Evolutionary conservation across 1,284 basidiomycete species (phyloP), one percentile per base, ranked within the genome.

Genomic region (Papiliotrema flavescens): DNA sequence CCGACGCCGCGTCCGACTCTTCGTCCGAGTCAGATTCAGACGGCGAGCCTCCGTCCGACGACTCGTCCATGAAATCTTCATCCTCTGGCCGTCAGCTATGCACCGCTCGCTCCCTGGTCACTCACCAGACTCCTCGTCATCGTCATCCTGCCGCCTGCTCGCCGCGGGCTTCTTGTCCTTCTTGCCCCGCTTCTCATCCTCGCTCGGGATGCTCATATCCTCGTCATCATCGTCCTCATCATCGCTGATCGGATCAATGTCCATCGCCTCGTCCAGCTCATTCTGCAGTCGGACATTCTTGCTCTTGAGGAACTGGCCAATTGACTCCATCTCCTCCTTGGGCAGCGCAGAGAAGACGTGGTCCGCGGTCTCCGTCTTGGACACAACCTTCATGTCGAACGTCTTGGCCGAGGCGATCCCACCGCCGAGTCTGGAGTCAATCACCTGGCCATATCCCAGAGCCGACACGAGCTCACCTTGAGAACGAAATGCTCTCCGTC

Each of bases 251-350:
- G 78, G 87, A 24, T 85, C 86, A 56, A 88, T 79, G 34, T 75
- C 74, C 69, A 87, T 78, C 50, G 89, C 87, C 68, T 97, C 95
- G 11, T 91, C 87, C 83, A 96, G 93, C 83, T 97, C 93, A 76
- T 94, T 97, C 84, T 98, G 96, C 59, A 96, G 84, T 65, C 87
- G 84, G 62, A 98, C 84, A 76, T 94, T 95, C 81, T 96, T 95
- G 49, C 88, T 86, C 64, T 85, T 85, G 61, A 99, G 79, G 77
- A 90, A 97, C 24, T 82, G 80, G 66, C 92, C 90, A 43, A 92
- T 88, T 7, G 84, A 82, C 57, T 90, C 88, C 64, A 95, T 88
- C 73, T 99, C 96, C 73, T 98, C 96, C 76, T 96, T 94, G 78
- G 89, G 90, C 76, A 99, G 87, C 11, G 89, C 89, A 4, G 89